Conservation (phyloP, 2,329 filamentous ascomycete species). For the Colletotrichum sp. region DNA sequence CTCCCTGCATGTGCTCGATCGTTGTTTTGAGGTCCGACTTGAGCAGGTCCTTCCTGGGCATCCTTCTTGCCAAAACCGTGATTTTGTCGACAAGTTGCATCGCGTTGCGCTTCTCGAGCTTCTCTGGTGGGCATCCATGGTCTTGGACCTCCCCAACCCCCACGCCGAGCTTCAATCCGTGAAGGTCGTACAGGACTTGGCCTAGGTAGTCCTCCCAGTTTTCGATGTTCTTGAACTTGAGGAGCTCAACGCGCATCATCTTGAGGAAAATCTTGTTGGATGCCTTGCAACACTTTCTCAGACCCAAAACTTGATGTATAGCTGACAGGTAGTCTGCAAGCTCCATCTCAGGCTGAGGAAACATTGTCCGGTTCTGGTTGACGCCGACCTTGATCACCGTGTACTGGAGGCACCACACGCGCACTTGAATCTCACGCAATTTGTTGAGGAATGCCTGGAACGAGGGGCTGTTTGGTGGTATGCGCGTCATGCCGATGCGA, state of each 20-base stretch:
- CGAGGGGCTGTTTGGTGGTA: slow-evolving; percentile 62
- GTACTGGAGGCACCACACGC: slow-evolving; percentile 89
- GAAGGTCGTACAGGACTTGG: slow-evolving; percentile 83
- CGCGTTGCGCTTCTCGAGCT: slow-evolving; percentile 80
- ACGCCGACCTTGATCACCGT: slow-evolving; percentile 78
- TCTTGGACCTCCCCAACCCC: slow-evolving; percentile 73
- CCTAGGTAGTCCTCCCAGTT: slow-evolving; percentile 87
- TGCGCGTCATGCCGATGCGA: slow-evolving; percentile 73
- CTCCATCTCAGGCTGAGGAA: slow-evolving; percentile 72
- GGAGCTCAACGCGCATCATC: slow-evolving; percentile 84
- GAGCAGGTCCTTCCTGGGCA: slow-evolving; percentile 88
- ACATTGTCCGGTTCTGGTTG: slow-evolving; percentile 67
- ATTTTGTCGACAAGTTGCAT: slow-evolving; percentile 85
- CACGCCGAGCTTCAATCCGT: slow-evolving; percentile 78
- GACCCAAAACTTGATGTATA: slow-evolving; percentile 83
- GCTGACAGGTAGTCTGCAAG: slow-evolving; percentile 80
- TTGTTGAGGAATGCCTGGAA: slow-evolving; percentile 68
- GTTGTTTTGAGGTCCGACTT: slow-evolving; percentile 90
- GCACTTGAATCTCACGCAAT: slow-evolving; percentile 85
- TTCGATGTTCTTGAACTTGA: slow-evolving; percentile 76
- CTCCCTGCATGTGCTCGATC: slow-evolving; percentile 91
- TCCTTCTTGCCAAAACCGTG: slow-evolving; percentile 78
- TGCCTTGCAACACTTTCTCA: slow-evolving; percentile 83
- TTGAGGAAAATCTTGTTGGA: slow-evolving; percentile 89
- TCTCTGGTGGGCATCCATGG: slow-evolving; percentile 79